Conservation (phyloP, 352 stramenopile genomes). For the Pythium vanterpoolii region DNA sequence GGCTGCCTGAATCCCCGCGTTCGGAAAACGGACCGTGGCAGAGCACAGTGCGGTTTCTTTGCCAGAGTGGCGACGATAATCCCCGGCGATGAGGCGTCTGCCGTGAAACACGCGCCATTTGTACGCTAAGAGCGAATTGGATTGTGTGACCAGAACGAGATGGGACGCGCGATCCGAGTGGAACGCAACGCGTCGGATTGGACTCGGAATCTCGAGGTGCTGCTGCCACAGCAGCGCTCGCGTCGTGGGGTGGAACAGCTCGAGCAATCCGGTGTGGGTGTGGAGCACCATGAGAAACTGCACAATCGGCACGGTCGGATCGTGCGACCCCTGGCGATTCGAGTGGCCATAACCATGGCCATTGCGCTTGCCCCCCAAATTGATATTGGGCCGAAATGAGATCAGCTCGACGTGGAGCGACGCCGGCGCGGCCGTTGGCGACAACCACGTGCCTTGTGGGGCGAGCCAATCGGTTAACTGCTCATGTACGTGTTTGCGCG, state of each 20-base stretch:
- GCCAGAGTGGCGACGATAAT: conserved; percentile 15
- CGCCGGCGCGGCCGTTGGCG: background rate
- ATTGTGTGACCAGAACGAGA: conserved; percentile 12
- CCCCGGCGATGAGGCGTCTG: conserved; percentile 17
- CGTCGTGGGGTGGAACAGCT: conserved; percentile 14
- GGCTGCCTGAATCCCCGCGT: no score
- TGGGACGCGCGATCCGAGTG: conserved; percentile 21
- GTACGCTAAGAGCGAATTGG: conserved; percentile 12
- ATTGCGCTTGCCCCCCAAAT: conserved; percentile 3
- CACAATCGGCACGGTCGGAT: background rate
- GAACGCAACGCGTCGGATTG: conserved; percentile 11
- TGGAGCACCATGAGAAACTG: conserved; percentile 24
- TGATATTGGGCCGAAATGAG: conserved; percentile 19
- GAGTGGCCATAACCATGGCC: background rate
- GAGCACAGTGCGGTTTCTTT: conserved; percentile 8
- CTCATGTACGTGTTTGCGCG: background rate
- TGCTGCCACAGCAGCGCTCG: conserved; percentile 18
- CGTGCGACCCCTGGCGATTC: background rate
- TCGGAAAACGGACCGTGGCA: background rate
- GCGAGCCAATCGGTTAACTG: conserved; percentile 21
- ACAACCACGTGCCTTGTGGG: conserved; percentile 9
- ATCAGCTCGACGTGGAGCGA: conserved; percentile 18
- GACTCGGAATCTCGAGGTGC: conserved; percentile 4
- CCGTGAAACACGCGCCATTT: conserved; percentile 23
- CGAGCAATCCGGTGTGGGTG: background rate